Evolutionary conservation across 2,329 filamentous ascomycete genomes (phyloP), one percentile per base, ranked within the genome.

Genomic region (Periconia sp.): DNA sequence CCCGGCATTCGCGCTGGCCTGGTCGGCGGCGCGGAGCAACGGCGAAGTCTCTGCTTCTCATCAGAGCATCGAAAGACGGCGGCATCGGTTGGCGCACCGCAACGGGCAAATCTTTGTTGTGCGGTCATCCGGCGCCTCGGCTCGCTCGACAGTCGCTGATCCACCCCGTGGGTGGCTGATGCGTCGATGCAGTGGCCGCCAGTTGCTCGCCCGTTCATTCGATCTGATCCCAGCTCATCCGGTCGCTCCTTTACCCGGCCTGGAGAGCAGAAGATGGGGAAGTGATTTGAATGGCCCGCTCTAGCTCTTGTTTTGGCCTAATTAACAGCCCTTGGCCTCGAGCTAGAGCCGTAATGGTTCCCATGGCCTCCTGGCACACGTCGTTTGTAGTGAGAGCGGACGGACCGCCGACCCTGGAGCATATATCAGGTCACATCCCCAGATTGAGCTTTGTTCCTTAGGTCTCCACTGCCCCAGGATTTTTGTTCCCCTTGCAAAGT

Each of bases 361-460:
- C 47, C 43, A 52, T 44, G 46, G n/a, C 52, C 54, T 57, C 64
- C 61, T 67, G 59, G 63, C 61, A 52, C 54, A 64, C 52, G 57
- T 66, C 50, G 57, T 57, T 58, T 50, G 45, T 52, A 46, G 40
- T 53, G 59, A 56, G 48, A 47, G n/a, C n/a, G 53, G 53, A 49
- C 52, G 50, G 59, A 51, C 47, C 44, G 48, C 47, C 50, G 32
- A 52, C 39, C 52, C 55, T 50, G 54, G 53, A 39, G 53, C 48
- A 57, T 69, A 69, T 67, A 66, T 67, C 43, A 59, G n/a, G 44
- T 46, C 46, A 16, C 46, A 59, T 42, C 61, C 66, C 63, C 63
- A 61, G 54, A 60, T 46, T 45, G 30, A 36, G 34, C 10, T 11
- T 26, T 23, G 37, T 26, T 44, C 40, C 23, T 39, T 42, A 47